Evolutionary conservation across 2,329 filamentous ascomycete species (phyloP).

Genomic region (Aspergillus cejpii): DNA sequence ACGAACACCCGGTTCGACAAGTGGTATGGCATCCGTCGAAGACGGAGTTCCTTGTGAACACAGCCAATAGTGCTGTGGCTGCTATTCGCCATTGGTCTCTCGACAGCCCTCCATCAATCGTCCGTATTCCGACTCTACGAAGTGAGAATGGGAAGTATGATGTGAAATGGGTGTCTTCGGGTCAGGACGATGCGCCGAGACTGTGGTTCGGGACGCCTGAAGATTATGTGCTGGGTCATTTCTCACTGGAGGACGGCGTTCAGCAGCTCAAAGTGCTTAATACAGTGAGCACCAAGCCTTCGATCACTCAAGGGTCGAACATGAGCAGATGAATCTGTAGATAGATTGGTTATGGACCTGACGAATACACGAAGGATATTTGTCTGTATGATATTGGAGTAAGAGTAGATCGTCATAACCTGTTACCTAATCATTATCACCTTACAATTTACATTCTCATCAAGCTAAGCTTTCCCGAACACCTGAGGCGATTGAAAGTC

Average conservation of each 20-base stretch:
- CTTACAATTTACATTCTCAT: no score
- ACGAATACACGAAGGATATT: no score
- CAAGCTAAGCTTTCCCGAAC: no score
- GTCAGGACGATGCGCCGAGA: constrained; percentile 16
- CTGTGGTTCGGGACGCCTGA: constrained; percentile 35
- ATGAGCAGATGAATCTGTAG: constrained; percentile 14
- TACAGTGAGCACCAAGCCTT: constrained; percentile 21
- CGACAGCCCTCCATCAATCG: constrained; percentile 24
- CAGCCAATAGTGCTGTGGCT: constrained; percentile 29
- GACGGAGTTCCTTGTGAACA: constrained; percentile 35
- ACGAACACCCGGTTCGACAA: constrained; percentile 38
- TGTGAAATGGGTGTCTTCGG: constrained; percentile 26
- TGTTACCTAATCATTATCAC: no score
- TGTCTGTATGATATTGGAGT: no score
- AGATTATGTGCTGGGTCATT: constrained; percentile 30
- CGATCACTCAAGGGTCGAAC: constrained; percentile 14
- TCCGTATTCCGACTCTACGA: constrained; percentile 26
- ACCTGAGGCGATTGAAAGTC: no score
- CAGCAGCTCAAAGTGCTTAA: constrained; percentile 26
- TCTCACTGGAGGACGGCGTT: constrained; percentile 19
- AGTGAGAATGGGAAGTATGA: constrained; percentile 35
- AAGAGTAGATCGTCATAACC: no score
- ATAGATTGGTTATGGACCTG: constrained; percentile 3
- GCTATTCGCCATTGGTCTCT: constrained; percentile 33
- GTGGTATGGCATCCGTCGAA: constrained; percentile 37